Evolutionary conservation across 2,329 filamentous ascomycete genomes (phyloP).

Genomic region (Arthroderma uncinatum): DNA sequence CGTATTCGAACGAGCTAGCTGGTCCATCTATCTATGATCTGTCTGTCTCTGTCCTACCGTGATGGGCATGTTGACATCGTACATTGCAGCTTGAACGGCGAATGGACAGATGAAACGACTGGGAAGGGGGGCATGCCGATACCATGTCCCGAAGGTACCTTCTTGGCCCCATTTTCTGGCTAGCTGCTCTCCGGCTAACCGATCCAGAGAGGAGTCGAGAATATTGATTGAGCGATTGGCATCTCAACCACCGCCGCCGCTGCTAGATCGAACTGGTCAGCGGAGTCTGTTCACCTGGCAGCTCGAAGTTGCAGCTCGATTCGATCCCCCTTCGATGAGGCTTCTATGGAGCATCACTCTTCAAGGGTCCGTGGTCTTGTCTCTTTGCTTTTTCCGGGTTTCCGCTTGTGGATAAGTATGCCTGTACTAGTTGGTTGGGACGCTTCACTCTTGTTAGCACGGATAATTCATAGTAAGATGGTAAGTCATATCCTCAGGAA

Average conservation of each 20-base stretch:
- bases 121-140: no score
- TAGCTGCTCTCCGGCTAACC: neutral
- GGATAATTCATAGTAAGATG: neutral
- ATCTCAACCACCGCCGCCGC: neutral
- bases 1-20: no score
- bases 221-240: neutral
- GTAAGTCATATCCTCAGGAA: no score
- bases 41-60: no score
- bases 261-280: neutral
- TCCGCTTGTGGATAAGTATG: conserved; percentile 2
- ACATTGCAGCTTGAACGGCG: no score
- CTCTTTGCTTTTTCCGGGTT: conserved; percentile 3
- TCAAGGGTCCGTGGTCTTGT: neutral
- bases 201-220: neutral
- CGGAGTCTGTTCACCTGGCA: neutral
- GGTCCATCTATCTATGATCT: no score
- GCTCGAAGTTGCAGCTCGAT: neutral
- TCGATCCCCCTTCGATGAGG: neutral
- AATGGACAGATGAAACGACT: no score
- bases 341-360: neutral
- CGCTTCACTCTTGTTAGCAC: neutral
- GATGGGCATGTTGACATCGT: no score
- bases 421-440: neutral
- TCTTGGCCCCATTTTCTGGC: neutral
- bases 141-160: no score